Evolutionary conservation across 345 rosid genomes (phyloP), one percentile per base, ranked within the genome.

Genomic region (Pistacia vera): DNA sequence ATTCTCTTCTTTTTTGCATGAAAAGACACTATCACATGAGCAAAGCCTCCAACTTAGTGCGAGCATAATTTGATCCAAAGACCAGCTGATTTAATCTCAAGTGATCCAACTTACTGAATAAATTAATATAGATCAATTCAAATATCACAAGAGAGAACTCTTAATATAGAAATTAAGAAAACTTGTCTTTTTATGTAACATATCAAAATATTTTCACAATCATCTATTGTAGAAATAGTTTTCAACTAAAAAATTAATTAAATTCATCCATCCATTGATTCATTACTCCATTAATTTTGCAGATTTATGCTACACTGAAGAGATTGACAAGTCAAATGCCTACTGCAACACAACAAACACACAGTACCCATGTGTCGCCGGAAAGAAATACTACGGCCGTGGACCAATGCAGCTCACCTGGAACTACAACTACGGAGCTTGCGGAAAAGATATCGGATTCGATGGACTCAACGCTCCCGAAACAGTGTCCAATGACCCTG

Each of bases 381-480:
- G 80, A 54, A 83, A 83, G 59, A 61, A 63, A 22, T 86, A 90
- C 83, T 83, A 61, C 5, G 90, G 93, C 6, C 90, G 91, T 12
- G 91, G 93, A 68, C 93, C 91, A 33, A 51, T 89, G 41, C 88
- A 85, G 51, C 77, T 89, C 59, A 44, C 93, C 22, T 86, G 90
- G 86, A 90, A 90, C 79, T 85, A 74, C 67, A 90, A 88, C 72
- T 90, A 90, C 59, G 89, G 93, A 10, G 51, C 83, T 0, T 87
- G 87, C 11, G 93, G 93, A 4, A 41, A 69, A 1, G 77, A 64
- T 78, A 73, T 90, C 3, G 13, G 33, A 11, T 81, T 90, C 2
- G 68, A 85, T 41, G 85, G 83, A 8, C 63, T 88, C 28, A 38
- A 66, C 44, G 66, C 87, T 54, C 93, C 93, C 0, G 91, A 85